Percentiles rank a stretch among this genome's conserved stretches.
phyloP scores from a whole-genome alignment of 768 basidiomycete species.

The Russula sp. region DNA sequence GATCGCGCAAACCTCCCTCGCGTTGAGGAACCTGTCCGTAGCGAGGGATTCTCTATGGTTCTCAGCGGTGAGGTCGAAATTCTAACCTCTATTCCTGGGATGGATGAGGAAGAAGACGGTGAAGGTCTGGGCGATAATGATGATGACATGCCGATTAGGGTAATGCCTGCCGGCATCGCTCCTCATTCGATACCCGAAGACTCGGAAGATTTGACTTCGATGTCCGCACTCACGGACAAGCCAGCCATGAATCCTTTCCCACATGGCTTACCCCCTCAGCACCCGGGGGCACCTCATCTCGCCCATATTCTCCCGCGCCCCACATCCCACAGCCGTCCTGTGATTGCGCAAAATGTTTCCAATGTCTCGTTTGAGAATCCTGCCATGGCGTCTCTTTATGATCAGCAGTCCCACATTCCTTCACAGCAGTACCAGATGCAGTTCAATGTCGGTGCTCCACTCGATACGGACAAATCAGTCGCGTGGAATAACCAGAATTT shows the following conservation, averaged over 20 bases:
- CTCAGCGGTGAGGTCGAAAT: constrained; percentile 66
- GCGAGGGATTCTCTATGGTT: constrained; percentile 66
- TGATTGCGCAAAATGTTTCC: constrained; percentile 39
- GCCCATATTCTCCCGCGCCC: constrained; percentile 27
- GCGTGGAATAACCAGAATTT: constrained; percentile 26
- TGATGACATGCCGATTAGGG: constrained; percentile 22
- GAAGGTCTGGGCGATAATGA: constrained; percentile 40
- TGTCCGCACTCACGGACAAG: constrained; percentile 32
- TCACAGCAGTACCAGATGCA: constrained; percentile 28
- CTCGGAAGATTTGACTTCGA: constrained; percentile 22
- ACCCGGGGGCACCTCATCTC: constrained; percentile 17
- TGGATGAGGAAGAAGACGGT: constrained; percentile 53
- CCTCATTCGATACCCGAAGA: constrained; percentile 23
- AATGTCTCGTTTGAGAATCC: constrained; percentile 47
- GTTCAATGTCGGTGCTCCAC: constrained; percentile 12
- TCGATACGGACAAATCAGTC: constrained; percentile 26
- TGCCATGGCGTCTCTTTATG: constrained; percentile 39
- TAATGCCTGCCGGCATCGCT: constrained; percentile 23
- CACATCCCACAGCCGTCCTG: constrained; percentile 31
- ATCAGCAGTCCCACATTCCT: constrained; percentile 30
- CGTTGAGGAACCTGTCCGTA: constrained; percentile 65
- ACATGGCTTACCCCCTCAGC: constrained; percentile 26
- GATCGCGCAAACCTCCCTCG: constrained; percentile 62
- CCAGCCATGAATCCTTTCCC: constrained; percentile 31
- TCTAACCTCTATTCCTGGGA: constrained; percentile 38